These are phyloP conservation scores for Apiospora malaysiana DNA, from an alignment of 2,329 filamentous ascomycete species.

Conservation along the genomic window DNA sequence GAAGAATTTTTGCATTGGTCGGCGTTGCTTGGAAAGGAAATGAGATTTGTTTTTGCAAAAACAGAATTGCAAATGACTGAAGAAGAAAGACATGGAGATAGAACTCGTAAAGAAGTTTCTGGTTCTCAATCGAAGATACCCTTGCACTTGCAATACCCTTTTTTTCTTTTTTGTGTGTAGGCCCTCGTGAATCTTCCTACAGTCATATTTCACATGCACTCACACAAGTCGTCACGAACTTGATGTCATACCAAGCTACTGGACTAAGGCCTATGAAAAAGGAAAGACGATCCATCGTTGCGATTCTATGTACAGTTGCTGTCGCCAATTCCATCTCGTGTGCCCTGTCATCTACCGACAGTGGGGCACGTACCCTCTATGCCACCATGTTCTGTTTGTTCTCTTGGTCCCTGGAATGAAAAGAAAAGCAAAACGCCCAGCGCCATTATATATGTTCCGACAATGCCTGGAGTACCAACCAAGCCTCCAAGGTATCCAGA, in stretches of 20 bases:
- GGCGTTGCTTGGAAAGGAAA: not conserved
- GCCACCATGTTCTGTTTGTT: not conserved
- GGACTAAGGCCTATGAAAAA: not conserved
- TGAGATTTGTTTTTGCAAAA: not conserved
- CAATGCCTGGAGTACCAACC: not conserved
- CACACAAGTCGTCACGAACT: not conserved
- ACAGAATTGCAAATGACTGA: not conserved
- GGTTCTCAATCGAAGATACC: not conserved
- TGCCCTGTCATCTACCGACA: not conserved
- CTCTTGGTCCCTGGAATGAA: not conserved
- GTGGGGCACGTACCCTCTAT: not conserved
- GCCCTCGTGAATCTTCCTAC: not conserved
- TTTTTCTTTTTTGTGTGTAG: not conserved
- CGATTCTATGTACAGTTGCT: not conserved
- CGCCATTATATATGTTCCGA: slow-evolving; percentile 5
- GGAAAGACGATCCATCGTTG: not conserved
- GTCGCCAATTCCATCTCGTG: not conserved
- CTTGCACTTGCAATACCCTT: not conserved
- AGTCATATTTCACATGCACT: not conserved
- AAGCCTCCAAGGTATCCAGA: slow-evolving; percentile 3
- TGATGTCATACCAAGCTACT: not conserved
- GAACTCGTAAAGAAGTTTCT: not conserved
- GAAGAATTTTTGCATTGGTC: not conserved
- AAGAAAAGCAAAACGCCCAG: slow-evolving; percentile 18
- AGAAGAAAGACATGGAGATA: not conserved